Evolutionary conservation across 208 protist species (phyloP).

Genomic region (Plasmodiophora brassicae): DNA sequence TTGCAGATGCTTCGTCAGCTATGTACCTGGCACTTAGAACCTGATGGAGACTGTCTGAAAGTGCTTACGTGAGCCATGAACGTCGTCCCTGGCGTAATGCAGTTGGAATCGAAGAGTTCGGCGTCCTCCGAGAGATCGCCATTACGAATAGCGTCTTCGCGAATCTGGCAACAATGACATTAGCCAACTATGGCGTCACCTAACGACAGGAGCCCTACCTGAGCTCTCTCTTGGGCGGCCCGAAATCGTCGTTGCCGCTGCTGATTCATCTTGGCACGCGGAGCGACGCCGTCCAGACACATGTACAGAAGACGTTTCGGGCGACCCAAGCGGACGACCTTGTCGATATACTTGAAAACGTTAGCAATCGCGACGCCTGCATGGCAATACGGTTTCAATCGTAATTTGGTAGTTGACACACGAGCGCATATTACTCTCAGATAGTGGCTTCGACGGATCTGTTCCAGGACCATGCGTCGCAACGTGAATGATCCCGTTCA

Average conservation of each 20-base stretch:
- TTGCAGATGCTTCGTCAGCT: background rate
- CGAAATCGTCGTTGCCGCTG: constrained; percentile 94
- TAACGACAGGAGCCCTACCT: constrained; percentile 48
- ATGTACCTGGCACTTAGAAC: background rate
- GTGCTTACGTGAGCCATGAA: constrained; percentile 82
- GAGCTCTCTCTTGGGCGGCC: constrained; percentile 76
- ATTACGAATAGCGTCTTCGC: background rate
- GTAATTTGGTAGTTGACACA: too few species aligned
- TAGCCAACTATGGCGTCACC: background rate
- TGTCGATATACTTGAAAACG: constrained; percentile 93
- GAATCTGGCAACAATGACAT: constrained; percentile 30
- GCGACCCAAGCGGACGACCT: constrained; percentile 88
- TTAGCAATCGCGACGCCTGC: constrained; percentile 70
- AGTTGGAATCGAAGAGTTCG: constrained; percentile 89
- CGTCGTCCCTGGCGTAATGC: constrained; percentile 96
- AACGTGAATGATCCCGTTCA: constrained; percentile 97
- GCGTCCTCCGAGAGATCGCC: constrained; percentile 50
- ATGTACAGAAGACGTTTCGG: constrained; percentile 91
- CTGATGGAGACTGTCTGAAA: background rate
- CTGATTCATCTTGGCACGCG: constrained; percentile 99
- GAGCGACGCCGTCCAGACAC: constrained; percentile 80
- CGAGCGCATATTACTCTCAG: background rate
- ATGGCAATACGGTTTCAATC: too few species aligned
- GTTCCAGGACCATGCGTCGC: background rate
- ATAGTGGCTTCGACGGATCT: background rate